phyloP scores from a whole-genome alignment of 1,139 yeast species.

The Diutina mesorugosa region DNA sequence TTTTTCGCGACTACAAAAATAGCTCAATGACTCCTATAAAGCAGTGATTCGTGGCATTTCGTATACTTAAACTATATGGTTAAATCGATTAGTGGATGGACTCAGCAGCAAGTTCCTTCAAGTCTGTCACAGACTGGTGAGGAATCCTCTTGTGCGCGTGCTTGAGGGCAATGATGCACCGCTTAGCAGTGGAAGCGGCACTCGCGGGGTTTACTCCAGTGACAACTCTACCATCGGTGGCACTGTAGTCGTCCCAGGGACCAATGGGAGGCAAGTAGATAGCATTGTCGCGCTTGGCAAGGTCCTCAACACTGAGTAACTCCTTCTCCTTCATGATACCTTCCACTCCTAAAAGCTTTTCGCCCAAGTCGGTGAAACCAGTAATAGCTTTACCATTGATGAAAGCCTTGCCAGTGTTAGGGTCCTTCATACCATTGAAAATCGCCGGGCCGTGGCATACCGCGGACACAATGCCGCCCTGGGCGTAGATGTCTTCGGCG shows the following conservation, averaged over 20 bases:
- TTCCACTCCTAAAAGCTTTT: constrained; percentile 24
- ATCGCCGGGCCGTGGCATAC: constrained; percentile 60
- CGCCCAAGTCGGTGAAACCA: constrained; percentile 50
- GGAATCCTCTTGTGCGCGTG: not conserved
- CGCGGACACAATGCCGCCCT: constrained; percentile 45
- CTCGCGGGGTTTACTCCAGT: constrained; percentile 45
- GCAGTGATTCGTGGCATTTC: not conserved
- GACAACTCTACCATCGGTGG: constrained; percentile 41
- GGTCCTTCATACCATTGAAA: constrained; percentile 31
- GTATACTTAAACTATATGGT: not conserved
- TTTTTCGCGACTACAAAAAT: not conserved
- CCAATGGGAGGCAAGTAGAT: constrained; percentile 28
- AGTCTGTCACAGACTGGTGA: not conserved
- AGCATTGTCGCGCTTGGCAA: constrained; percentile 28
- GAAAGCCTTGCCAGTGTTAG: constrained; percentile 16
- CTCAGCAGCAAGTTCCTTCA: not conserved
- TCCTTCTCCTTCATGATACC: constrained; percentile 18
- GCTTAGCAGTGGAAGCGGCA: constrained; percentile 1
- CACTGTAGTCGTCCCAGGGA: constrained; percentile 40
- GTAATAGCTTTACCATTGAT: constrained; percentile 42
- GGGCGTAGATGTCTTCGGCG: constrained; percentile 31
- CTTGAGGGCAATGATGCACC: constrained; percentile 1
- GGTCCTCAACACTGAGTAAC: constrained; percentile 21
- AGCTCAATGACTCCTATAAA: not conserved
- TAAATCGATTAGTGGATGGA: not conserved